Evolutionary conservation across 148 eudicot species (phyloP).

Genomic region (Euryodendron excelsum): DNA sequence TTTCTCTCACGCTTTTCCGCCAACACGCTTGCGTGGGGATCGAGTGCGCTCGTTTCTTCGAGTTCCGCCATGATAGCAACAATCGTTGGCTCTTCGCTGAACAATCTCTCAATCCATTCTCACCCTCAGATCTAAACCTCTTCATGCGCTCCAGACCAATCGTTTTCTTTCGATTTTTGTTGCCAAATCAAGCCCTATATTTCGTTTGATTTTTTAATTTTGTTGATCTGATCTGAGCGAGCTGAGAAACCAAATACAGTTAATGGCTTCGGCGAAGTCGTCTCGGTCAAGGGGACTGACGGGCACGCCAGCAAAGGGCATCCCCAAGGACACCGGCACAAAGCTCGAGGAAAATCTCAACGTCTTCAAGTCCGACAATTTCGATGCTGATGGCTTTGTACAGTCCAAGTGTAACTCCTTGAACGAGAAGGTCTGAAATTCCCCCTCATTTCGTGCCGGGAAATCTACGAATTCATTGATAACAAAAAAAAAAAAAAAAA

Average conservation of each 20-base stretch:
- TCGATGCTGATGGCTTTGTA: constrained; percentile 73
- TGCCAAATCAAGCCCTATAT: constrained; percentile 18
- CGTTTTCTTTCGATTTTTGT: not conserved
- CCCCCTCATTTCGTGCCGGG: not conserved
- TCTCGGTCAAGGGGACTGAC: constrained; percentile 58
- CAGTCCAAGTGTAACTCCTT: constrained; percentile 78
- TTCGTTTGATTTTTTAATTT: not conserved
- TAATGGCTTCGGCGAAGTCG: constrained; percentile 69
- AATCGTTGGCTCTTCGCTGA: not conserved
- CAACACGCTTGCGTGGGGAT: not conserved
- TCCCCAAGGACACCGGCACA: constrained; percentile 44
- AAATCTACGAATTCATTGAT: not conserved
- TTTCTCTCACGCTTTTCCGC: not conserved
- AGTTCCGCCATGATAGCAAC: not conserved
- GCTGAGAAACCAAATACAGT: not conserved
- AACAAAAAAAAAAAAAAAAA: too few relatives aligned
- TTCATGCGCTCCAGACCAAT: not conserved
- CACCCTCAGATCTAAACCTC: not conserved
- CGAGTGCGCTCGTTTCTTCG: not conserved
- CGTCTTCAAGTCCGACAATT: constrained; percentile 75
- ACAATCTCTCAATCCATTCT: not conserved
- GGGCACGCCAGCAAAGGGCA: constrained; percentile 52
- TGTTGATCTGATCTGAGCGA: constrained; percentile 15
- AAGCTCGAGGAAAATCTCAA: constrained; percentile 85
- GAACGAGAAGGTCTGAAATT: constrained; percentile 63